Evolutionary conservation across 257 asterid species (phyloP).

Genomic region (Nicotiana noctiflora): DNA sequence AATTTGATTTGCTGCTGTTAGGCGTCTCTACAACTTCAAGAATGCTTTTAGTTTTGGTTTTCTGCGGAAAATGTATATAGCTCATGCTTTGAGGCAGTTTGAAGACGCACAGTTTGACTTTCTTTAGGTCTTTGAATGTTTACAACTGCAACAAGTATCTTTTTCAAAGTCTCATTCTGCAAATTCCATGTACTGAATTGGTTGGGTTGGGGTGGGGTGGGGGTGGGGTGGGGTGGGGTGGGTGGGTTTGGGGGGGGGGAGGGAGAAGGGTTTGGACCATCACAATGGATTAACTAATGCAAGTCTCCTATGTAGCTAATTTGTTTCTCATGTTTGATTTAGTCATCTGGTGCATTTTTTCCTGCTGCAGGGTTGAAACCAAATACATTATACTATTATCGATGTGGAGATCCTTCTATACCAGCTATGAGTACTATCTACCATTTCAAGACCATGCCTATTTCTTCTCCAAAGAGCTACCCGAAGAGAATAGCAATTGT

Average conservation of each 20-base stretch:
- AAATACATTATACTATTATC: conserved; percentile 50
- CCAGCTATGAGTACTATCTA: conserved; percentile 58
- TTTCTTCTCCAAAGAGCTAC: conserved; percentile 48
- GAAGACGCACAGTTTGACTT: neutral
- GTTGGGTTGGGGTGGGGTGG: neutral
- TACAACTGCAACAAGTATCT: too few relatives aligned
- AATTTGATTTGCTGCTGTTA: too few relatives aligned
- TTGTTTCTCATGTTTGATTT: conserved; percentile 2
- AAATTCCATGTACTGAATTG: too few relatives aligned
- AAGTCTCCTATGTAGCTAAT: neutral
- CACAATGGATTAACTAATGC: neutral
- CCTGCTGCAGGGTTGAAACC: conserved; percentile 56
- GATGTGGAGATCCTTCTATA: conserved; percentile 82
- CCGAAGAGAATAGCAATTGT: conserved; percentile 67
- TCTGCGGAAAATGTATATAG: too few relatives aligned
- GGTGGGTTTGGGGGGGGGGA: neutral
- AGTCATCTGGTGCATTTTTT: neutral
- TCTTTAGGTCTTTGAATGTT: neutral
- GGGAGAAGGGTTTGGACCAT: too few relatives aligned
- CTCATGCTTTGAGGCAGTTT: neutral
- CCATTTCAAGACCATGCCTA: conserved; percentile 75
- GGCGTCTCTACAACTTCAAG: too few relatives aligned
- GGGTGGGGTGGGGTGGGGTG: too few relatives aligned
- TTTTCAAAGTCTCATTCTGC: too few relatives aligned
- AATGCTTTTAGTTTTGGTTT: too few relatives aligned